phyloP scores from a whole-genome alignment of 257 asterid genomes.

The Fraxinus americana region DNA sequence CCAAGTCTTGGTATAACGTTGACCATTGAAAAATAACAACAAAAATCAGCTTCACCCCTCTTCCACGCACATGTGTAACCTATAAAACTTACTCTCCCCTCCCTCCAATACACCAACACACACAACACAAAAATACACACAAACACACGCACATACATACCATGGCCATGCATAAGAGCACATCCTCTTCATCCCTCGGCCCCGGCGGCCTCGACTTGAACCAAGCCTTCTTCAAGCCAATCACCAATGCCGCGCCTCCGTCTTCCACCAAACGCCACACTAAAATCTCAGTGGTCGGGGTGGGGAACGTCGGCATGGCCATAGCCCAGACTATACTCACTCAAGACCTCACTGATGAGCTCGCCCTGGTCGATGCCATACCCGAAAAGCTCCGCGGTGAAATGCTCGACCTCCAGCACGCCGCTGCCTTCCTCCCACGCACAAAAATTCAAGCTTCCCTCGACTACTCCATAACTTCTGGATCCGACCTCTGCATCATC shows the following conservation, averaged over 20 bases:
- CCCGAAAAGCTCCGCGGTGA: conserved; percentile 83
- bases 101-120: neutral
- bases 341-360: conserved; percentile 82
- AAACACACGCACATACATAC: too few relatives aligned
- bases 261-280: conserved; percentile 59
- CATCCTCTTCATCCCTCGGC: conserved; percentile 63
- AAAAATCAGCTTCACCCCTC: neutral
- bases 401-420: conserved; percentile 92
- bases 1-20: neutral
- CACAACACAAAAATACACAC: neutral
- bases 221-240: conserved; percentile 60
- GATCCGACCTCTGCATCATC: conserved; percentile 79
- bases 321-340: conserved; percentile 90
- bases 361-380: conserved; percentile 70
- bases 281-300: conserved; percentile 79
- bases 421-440: conserved; percentile 91
- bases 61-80: neutral
- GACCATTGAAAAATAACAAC: neutral
- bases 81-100: neutral
- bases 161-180: conserved; percentile 49
- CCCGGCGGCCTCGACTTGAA: conserved; percentile 80
- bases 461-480: conserved; percentile 59
- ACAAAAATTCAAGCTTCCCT: conserved; percentile 66
- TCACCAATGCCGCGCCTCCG: conserved; percentile 43
- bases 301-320: conserved; percentile 96